Evolutionary conservation across 306 rosid genomes (phyloP), one percentile per base, ranked within the genome.

Genomic region (Cicer pinnatifidum): DNA sequence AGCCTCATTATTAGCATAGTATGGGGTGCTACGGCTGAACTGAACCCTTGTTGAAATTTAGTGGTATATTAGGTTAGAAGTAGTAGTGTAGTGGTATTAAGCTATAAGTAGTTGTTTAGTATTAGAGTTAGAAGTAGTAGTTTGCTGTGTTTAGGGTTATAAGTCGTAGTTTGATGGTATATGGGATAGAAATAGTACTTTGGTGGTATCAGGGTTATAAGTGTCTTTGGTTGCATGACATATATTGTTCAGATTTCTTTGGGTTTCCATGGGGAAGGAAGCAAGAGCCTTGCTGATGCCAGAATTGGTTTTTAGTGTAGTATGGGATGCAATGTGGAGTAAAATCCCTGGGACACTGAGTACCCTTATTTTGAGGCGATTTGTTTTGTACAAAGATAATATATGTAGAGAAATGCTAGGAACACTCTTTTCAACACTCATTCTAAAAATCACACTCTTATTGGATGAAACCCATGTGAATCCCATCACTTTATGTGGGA

Each of bases 311-410:
- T 56, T 4, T 57, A 47, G 37, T 12, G 11, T 19, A 47, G 23
- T 50, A 13, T 43, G 4, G 40, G 69, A 58, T 77, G 75, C 74
- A 75, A 51, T 50, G 13, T 75, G n/a, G 35, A 51, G 33, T 37
- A 1, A 17, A 65, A 65, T 37, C 16, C 40, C 43, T 9, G 1
- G 37, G 43, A 12, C 28, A 23, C 59, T 43, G 23, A 58, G 44
- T 43, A 43, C 67, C 48, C 50, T 54, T 65, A 4, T 41, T 20
- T 62, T 50, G 11, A 46, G 13, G 4, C 2, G 11, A 28, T 45
- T 67, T 67, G 41, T 6, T 67, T 37, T 45, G 15, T 44, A 56
- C 53, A 45, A 52, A 56, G 11, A 68, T 38, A 58, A 33, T 47
- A 4, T 13, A 59, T 59, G n/a, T 28, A 28, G 35, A 28, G 35